Base-by-base conservation (phyloP, 129 eudicot genomes). In the sunflower (Helianthus annuus) region DNA sequence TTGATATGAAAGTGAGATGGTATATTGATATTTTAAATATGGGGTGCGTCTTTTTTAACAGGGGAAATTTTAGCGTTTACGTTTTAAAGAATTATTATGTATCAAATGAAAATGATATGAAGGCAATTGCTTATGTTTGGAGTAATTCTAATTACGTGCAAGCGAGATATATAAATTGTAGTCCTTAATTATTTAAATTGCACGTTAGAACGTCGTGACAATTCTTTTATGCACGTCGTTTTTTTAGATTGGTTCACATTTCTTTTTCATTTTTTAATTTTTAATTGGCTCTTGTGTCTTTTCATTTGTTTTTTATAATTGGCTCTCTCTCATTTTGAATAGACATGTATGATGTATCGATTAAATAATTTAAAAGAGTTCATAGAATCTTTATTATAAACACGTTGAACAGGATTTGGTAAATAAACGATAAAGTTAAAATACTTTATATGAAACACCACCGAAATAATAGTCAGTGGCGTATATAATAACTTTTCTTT, bases 181-280 rank as follows among this genome's bases (percentile, higher is more conserved):
- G 55, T 22, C 0, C 5, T 54, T 39, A 14, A 16, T 16, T 15
- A 9, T 6, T 39, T 32, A 55, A 39, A 56, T 15, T 71, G 75
- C 66, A 71, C 44, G 75, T 55, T 12, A 56, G 7, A 69, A 36
- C 73, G 39, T 53, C 64, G 38, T 69, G 74, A 53, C 52, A 53
- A 15, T 22, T 9, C 10, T 69, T n/a, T 4, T 24, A 8, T 24
- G 40, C 4, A 64, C 19, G 14, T 64, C 51, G 6, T 10, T 0
- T 15, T 51, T n/a, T 48, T 1, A 13, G 12, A 66, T 46, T 66
- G 38, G 24, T 24, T 66, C 27, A 10, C 55, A 3, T 5, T 19
- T 48, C 49, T 16, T 64, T 39, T 55, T 55, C 1, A 2, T 64
- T 16, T 16, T 0, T 6, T 14, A n/a, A n/a, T n/a, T n/a, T n/a